Percentiles rank a stretch among this genome's conserved stretches.
Conservation (phyloP, 352 stramenopile species). For the Globisporangium lucens region DNA sequence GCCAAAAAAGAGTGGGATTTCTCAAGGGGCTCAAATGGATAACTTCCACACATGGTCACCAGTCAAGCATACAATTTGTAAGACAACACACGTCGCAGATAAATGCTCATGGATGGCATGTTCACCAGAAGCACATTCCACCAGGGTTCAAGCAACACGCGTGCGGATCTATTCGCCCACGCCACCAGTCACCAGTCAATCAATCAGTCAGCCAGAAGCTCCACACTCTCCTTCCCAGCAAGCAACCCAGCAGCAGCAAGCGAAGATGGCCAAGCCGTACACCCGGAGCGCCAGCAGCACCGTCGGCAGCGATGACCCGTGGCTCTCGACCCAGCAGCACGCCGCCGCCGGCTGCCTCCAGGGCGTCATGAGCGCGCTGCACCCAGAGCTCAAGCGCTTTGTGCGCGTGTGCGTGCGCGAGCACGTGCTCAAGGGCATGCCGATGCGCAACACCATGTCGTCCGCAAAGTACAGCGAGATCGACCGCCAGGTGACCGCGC, state of each 20-base stretch:
- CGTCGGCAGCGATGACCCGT: constrained; percentile 4
- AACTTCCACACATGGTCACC: background rate
- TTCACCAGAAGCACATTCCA: constrained; percentile 1
- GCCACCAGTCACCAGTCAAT: background rate
- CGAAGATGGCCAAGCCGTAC: constrained; percentile 1
- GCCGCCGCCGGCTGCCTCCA: constrained; percentile 7
- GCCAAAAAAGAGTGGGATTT: background rate
- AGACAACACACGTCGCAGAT: background rate
- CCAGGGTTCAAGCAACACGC: background rate
- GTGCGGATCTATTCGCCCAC: background rate
- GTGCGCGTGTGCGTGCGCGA: constrained; percentile 14
- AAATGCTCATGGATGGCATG: background rate
- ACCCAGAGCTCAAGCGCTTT: constrained; percentile 13
- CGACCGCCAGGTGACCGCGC: constrained; percentile 5
- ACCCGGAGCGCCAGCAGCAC: constrained; percentile 1
- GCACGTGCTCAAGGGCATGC: constrained; percentile 11
- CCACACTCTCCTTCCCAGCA: background rate
- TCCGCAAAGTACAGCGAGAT: constrained; percentile 9
- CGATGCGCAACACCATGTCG: constrained; percentile 10
- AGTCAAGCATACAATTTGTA: background rate
- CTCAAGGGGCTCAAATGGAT: background rate
- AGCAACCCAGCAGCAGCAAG: background rate
- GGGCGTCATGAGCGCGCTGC: constrained; percentile 12
- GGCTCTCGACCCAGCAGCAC: constrained; percentile 4
- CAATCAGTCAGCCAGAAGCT: background rate